Evolutionary conservation across 257 asterid genomes (phyloP), one percentile per base, ranked within the genome.

Genomic region (Solanum pennellii): DNA sequence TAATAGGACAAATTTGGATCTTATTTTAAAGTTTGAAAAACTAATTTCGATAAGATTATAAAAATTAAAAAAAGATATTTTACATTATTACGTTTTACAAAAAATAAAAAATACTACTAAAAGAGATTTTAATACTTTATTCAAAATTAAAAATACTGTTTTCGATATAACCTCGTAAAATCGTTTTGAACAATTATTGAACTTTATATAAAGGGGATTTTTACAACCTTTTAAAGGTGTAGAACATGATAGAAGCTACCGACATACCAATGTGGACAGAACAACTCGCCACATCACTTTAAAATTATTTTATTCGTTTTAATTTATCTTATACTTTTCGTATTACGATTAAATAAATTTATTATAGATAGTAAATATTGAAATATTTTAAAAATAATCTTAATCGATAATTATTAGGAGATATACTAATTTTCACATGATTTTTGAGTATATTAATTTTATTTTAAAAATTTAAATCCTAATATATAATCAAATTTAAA

Each of bases 181-280:
- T 1, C 3, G 13, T 23, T 68, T 68, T 68, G 75, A 33, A 27
- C 75, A 68, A 68, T 27, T 27, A 27, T 68, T 68, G 75, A 68
- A 71, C 44, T 71, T 71, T 15, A 68, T 2, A 29, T 29, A 14
- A 68, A 68, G 75, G 39, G 7, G 1, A 1, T 29, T 14, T 65
- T 20, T 35, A 74, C 31, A 21, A 39, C 31, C 42, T 75, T 68
- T 39, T 12, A 75, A 75, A 41, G 20, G 33, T 27, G 25, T 45
- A 3, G 39, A 79, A 79, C 39, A 47, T 14, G n/a, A 14, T 79
- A 79, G 33, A 79, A 27, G 66, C 62, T 9, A 45, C 66, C 84
- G 66, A 79, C 84, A 45, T 45, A 20, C 66, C 39, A 47, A 80
- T 41, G 84, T 80, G 84, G 42, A 80, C 27, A 47, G 27, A 45